Evolutionary conservation across 2,329 filamentous ascomycete genomes (phyloP).

Genomic region (Phialocephala subalpina): DNA sequence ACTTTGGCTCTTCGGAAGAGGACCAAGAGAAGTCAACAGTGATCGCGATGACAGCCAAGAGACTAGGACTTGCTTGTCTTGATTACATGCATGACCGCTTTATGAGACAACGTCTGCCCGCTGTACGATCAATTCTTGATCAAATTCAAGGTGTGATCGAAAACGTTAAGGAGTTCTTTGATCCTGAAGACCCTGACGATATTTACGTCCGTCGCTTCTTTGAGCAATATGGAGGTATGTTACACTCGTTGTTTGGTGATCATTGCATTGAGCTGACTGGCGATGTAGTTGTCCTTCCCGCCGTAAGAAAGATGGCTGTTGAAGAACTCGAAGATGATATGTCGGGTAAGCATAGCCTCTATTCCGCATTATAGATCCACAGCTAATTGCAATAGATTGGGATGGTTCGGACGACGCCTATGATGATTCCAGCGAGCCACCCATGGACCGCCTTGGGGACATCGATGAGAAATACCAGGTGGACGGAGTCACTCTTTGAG

Average conservation of each 20-base stretch:
- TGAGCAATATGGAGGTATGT: conserved; percentile 35
- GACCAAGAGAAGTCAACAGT: conserved; percentile 25
- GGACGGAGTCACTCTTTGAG: conserved; percentile 9
- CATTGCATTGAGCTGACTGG: conserved; percentile 15
- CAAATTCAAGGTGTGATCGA: conserved; percentile 40
- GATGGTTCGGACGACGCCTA: conserved; percentile 44
- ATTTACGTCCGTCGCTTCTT: conserved; percentile 21
- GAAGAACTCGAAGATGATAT: conserved; percentile 48
- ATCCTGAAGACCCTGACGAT: conserved; percentile 34
- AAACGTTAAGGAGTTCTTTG: conserved; percentile 36
- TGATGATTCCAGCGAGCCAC: conserved; percentile 61
- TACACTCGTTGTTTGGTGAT: not conserved
- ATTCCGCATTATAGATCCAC: not conserved
- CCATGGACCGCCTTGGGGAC: conserved; percentile 55
- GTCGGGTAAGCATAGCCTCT: conserved; percentile 44
- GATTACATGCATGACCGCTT: conserved; percentile 42
- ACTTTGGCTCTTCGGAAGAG: conserved; percentile 27
- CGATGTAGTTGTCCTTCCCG: conserved; percentile 37
- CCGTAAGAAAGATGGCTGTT: conserved; percentile 42
- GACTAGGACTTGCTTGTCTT: conserved; percentile 40
- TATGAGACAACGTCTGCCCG: conserved; percentile 38
- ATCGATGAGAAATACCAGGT: conserved; percentile 26
- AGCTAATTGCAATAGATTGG: conserved; percentile 39
- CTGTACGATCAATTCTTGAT: conserved; percentile 37
- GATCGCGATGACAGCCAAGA: conserved; percentile 31